Base-by-base conservation (phyloP, 1,284 basidiomycete species). In the Cronartium ribicola region DNA sequence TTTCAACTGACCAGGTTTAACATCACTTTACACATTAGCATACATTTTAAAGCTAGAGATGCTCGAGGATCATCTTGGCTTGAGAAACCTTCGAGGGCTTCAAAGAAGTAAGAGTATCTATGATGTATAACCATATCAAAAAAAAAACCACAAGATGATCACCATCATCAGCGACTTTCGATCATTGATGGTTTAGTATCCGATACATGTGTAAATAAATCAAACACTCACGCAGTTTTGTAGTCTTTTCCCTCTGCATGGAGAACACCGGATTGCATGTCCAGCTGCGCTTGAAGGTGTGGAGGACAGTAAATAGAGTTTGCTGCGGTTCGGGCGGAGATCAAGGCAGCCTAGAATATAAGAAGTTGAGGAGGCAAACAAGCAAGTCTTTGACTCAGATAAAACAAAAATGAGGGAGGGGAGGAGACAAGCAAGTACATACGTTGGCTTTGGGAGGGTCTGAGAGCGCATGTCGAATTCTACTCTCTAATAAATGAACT, bases 211-310 rank as follows among this genome's bases (percentile, higher is more conserved):
- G 0, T n/a, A 62, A 51, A 51, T 7, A 8, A 68, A 29, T n/a
- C 0, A 3, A 10, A 55, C n/a, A 70, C 80, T 67, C 44, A 82
- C 51, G 88, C 95, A 0, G 94, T 98, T 75, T 88, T 94, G 82
- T 97, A 98, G 82, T 98, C 95, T 80, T 96, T 97, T 81, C 98
- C 95, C 78, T 98, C 94, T 0, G 95, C 94, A 79, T 97, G 93
- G 14, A 98, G 85, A 39, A 96, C 87, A 14, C 95, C 91, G 41
- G 89, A 89, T 81, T 97, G 94, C 57, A 98, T 86, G 81, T 98
- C 95, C 43, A 98, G 87, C 44, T 90, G 86, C 1, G 94, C 90
- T 84, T 98, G 95, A 3, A 98, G 87, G 63, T 87, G 84, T 0
- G 95, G 95, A 14, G 95, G 95, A 81, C 95, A 98, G 84, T 98